Evolutionary conservation across 495 filamentous ascomycete species (phyloP).

Genomic region (Neurospora cerealis): DNA sequence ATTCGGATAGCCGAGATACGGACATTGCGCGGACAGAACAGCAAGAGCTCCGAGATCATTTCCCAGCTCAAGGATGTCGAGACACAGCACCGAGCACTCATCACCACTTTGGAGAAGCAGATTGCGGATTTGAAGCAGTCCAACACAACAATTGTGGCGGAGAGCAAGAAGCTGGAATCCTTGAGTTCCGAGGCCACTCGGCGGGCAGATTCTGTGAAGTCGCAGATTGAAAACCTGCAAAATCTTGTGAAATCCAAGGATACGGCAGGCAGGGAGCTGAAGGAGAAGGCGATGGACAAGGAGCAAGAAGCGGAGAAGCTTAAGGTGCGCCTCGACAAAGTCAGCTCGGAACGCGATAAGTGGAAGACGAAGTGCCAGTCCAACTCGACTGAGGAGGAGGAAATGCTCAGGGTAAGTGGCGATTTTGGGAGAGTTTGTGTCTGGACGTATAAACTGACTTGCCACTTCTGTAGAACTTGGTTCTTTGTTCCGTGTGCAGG

Average conservation of each 20-base stretch:
- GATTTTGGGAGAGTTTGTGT: background rate
- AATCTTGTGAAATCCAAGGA: constrained; percentile 67
- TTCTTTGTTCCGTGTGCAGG: constrained; percentile 82
- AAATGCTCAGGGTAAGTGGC: constrained; percentile 67
- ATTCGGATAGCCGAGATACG: constrained; percentile 66
- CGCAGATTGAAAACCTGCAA: constrained; percentile 66
- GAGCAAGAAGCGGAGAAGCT: constrained; percentile 67
- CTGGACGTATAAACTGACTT: background rate
- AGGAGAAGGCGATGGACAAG: constrained; percentile 46
- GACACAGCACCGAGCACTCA: constrained; percentile 43
- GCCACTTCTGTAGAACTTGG: constrained; percentile 52
- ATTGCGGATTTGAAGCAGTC: constrained; percentile 68
- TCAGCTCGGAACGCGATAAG: constrained; percentile 65
- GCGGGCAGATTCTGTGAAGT: constrained; percentile 59
- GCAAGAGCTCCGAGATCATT: constrained; percentile 87
- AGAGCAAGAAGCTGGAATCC: constrained; percentile 63
- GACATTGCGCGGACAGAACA: constrained; percentile 66
- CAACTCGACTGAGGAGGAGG: constrained; percentile 71
- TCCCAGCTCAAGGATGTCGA: constrained; percentile 87
- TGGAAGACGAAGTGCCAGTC: constrained; percentile 74
- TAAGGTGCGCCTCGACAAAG: constrained; percentile 60
- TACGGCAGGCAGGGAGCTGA: constrained; percentile 44
- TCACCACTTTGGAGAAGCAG: constrained; percentile 87
- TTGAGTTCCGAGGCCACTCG: constrained; percentile 57
- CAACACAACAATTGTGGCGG: constrained; percentile 51